Evolutionary conservation across 2,329 filamentous ascomycete genomes (phyloP).

Genomic region (Colletotrichum lini): DNA sequence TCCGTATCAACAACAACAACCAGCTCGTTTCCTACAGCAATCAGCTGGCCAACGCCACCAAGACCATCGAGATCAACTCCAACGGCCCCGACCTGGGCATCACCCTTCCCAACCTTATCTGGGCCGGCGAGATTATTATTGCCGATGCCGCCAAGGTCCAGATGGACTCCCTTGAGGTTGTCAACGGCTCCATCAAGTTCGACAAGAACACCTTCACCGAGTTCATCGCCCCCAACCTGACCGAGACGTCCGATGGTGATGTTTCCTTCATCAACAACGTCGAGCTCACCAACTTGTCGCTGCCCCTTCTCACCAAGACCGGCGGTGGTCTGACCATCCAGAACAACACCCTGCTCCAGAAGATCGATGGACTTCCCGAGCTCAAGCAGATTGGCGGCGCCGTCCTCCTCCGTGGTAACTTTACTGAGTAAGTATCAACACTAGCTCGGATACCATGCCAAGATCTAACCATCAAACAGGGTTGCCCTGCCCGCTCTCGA

Average conservation of each 20-base stretch:
- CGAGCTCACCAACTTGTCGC: constrained; percentile 79
- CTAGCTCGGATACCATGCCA: background rate
- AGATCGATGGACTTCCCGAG: constrained; percentile 76
- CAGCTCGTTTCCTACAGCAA: constrained; percentile 83
- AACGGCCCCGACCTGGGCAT: constrained; percentile 83
- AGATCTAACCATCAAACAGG: constrained; percentile 59
- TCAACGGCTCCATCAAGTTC: constrained; percentile 87
- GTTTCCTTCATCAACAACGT: constrained; percentile 76
- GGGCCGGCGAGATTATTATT: constrained; percentile 67
- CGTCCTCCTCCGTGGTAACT: constrained; percentile 87
- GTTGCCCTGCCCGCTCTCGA: constrained; percentile 77
- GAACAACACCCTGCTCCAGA: constrained; percentile 85
- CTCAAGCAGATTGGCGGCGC: constrained; percentile 83
- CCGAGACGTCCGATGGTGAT: constrained; percentile 71
- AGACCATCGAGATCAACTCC: constrained; percentile 79
- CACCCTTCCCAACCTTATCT: constrained; percentile 82
- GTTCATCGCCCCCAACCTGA: constrained; percentile 79
- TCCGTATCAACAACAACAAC: constrained; percentile 93
- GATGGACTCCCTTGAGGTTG: constrained; percentile 78
- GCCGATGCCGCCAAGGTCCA: constrained; percentile 82
- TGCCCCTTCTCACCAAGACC: constrained; percentile 77
- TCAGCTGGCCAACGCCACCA: constrained; percentile 82
- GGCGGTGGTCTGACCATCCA: constrained; percentile 87
- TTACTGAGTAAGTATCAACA: constrained; percentile 65
- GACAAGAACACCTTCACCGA: constrained; percentile 81